Percentiles rank a stretch among this genome's conserved stretches.
Evolutionary conservation across 495 filamentous ascomycete species (phyloP).

Genomic region (Bathelium albidoporum): DNA sequence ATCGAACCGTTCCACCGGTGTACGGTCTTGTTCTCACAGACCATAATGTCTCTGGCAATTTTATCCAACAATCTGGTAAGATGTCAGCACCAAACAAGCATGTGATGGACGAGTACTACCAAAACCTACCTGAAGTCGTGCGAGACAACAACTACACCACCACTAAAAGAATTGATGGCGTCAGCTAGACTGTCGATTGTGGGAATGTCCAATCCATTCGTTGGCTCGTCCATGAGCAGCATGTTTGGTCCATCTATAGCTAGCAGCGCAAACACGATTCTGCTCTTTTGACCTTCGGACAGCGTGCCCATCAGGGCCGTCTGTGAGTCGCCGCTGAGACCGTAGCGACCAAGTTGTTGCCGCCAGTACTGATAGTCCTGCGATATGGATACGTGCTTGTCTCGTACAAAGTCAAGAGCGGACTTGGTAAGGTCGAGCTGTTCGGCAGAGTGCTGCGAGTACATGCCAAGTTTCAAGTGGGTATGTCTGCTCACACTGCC

Average conservation of each 20-base stretch:
- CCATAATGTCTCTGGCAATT: constrained; percentile 99
- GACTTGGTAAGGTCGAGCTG: constrained; percentile 98
- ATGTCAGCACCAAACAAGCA: constrained; percentile 18
- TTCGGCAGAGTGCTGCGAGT: constrained; percentile 96
- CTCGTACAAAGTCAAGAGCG: constrained; percentile 90
- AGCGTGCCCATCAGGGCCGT: constrained; percentile 96
- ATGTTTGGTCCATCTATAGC: constrained; percentile 97
- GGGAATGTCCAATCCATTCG: constrained; percentile 98
- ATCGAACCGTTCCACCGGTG: constrained; percentile 81
- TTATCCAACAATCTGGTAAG: constrained; percentile 77
- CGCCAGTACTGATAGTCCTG: constrained; percentile 99
- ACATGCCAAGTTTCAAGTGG: constrained; percentile 94
- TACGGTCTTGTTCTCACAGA: constrained; percentile 94
- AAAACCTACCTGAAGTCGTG: constrained; percentile 86
- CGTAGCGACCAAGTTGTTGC: constrained; percentile 91
- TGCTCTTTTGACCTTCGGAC: constrained; percentile 92
- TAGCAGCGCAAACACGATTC: constrained; percentile 94
- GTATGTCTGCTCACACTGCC: constrained; percentile 85
- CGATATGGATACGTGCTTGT: constrained; percentile 78
- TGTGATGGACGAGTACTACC: not conserved
- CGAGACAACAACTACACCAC: constrained; percentile 94
- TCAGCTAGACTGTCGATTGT: constrained; percentile 97
- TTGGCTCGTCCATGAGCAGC: constrained; percentile 95
- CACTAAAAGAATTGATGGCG: constrained; percentile 90
- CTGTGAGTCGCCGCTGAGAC: constrained; percentile 82